These are phyloP conservation scores for Emmonsia crescens DNA, from an alignment of 2,329 filamentous ascomycete species.

Conservation along the genomic window DNA sequence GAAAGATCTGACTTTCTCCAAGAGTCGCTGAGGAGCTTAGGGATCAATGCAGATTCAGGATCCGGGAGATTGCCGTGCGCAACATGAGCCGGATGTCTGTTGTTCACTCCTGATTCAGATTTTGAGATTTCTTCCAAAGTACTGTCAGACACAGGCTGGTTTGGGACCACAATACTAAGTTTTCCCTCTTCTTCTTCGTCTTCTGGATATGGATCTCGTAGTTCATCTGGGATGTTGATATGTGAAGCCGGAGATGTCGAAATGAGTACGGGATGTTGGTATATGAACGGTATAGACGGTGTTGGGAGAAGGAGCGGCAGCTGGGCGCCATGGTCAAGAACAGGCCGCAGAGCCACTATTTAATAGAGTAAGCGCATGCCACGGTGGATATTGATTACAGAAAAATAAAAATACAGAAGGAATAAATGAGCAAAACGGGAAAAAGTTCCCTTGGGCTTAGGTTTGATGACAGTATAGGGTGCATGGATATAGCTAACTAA, in stretches of 20 bases:
- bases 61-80: slow-evolving; percentile 5
- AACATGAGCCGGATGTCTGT: not conserved
- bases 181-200: not conserved
- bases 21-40: slow-evolving; percentile 4
- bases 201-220: not conserved
- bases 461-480: not conserved
- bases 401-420: not conserved
- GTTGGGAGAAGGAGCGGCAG: slow-evolving; percentile 12
- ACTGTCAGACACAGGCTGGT: not conserved
- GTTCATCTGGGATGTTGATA: not conserved
- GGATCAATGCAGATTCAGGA: not conserved
- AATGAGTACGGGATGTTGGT: slow-evolving; percentile 1
- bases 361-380: not conserved
- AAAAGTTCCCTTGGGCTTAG: not conserved
- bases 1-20: slow-evolving; percentile 4
- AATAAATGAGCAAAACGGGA: not conserved
- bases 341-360: slow-evolving; percentile 17
- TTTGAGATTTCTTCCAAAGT: not conserved
- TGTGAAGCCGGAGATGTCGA: slow-evolving; percentile 7
- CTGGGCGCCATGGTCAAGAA: slow-evolving; percentile 17
- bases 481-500: too few relatives aligned
- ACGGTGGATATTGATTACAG: slow-evolving; percentile 1
- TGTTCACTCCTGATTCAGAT: not conserved
- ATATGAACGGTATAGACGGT: slow-evolving; percentile 12
- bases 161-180: not conserved